Conservation (phyloP, 1,284 basidiomycete species). For the Golubevia pallescens region DNA sequence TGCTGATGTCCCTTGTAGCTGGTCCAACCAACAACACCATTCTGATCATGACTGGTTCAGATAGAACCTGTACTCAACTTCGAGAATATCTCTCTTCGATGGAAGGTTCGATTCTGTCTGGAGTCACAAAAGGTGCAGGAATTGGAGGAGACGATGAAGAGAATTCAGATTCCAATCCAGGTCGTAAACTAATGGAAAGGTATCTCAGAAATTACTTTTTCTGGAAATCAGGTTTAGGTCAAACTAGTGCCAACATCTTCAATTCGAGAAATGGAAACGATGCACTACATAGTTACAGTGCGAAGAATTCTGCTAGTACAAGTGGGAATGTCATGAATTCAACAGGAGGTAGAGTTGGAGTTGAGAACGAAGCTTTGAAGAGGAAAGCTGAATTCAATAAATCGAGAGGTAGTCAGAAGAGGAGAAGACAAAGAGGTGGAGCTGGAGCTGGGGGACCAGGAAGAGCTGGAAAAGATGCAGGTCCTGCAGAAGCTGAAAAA, state of each 20-base stretch:
- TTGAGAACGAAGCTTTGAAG: conserved; percentile 36
- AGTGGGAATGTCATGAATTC: conserved; percentile 13
- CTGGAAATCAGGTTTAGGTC: conserved; percentile 76
- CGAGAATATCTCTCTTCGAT: conserved; percentile 41
- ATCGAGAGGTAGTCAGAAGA: conserved; percentile 30
- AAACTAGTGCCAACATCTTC: conserved; percentile 46
- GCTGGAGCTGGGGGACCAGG: conserved; percentile 19
- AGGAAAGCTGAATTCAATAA: conserved; percentile 43
- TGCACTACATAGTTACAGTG: conserved; percentile 6
- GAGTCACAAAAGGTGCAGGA: neutral
- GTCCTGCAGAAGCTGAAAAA: conserved; percentile 65
- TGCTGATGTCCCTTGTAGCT: neutral
- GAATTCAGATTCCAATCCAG: conserved; percentile 33
- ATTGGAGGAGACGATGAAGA: conserved; percentile 11
- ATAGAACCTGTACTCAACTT: conserved; percentile 42
- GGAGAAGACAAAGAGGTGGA: conserved; percentile 33
- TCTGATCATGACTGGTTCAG: conserved; percentile 52
- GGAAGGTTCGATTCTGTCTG: conserved; percentile 17
- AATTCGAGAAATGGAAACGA: conserved; percentile 16
- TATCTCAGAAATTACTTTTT: conserved; percentile 77
- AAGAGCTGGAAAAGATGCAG: conserved; percentile 34
- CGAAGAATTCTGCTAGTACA: conserved; percentile 22
- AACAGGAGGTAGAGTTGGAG: conserved; percentile 1
- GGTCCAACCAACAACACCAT: conserved; percentile 37
- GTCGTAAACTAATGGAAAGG: conserved; percentile 75